Conservation (phyloP, 176 grass and related monocot genomes). For the Eleusine coracana region DNA sequence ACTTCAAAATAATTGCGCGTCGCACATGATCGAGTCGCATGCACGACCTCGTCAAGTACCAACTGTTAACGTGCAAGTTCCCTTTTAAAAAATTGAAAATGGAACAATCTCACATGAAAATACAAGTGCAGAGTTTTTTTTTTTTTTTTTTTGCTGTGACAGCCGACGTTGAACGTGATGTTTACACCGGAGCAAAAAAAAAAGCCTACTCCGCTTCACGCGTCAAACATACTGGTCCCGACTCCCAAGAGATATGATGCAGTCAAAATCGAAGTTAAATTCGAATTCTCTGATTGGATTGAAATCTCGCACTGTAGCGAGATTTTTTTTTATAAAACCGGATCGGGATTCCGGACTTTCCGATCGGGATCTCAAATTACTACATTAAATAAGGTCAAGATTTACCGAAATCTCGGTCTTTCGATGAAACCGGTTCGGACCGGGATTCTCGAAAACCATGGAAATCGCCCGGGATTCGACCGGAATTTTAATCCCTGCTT, state of each 20-base stretch:
- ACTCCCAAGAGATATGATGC: neutral
- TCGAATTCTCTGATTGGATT: neutral
- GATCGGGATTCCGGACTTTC: too few species aligned
- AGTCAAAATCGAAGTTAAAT: neutral
- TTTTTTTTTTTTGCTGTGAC: neutral
- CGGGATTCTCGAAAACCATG: too few species aligned
- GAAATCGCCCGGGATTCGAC: too few species aligned
- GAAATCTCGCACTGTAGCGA: too few species aligned
- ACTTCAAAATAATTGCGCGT: neutral
- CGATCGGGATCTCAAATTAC: too few species aligned
- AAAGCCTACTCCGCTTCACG: neutral
- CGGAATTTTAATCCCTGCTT: too few species aligned
- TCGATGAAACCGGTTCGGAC: too few species aligned
- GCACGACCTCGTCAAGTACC: slow-evolving; percentile 26
- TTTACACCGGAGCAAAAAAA: neutral
- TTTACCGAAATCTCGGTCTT: too few species aligned
- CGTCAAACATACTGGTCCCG: neutral
- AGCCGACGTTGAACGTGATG: neutral
- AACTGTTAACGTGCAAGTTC: neutral
- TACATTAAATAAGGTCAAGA: too few species aligned
- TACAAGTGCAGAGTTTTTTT: neutral
- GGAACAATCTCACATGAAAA: neutral
- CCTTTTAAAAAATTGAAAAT: neutral
- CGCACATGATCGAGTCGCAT: slow-evolving; percentile 11
- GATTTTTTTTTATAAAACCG: too few species aligned